phyloP scores from a whole-genome alignment of 805 yeast species.

The Candida koratica region DNA sequence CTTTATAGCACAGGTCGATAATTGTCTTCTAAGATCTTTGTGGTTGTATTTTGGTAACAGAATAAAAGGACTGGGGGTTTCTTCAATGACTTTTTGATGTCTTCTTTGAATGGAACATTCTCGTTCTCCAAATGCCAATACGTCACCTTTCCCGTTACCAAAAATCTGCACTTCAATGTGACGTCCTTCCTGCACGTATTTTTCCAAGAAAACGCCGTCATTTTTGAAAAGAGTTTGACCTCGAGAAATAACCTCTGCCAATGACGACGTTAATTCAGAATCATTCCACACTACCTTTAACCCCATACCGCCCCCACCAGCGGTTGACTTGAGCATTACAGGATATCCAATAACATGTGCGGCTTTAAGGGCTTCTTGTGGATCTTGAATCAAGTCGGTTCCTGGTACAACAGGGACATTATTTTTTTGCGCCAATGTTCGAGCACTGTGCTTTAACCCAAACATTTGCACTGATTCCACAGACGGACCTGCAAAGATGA shows the following conservation, averaged over 20 bases:
- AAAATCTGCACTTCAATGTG: constrained; percentile 96
- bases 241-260: constrained; percentile 86
- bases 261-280: constrained; percentile 74
- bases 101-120: constrained; percentile 97
- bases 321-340: constrained; percentile 93
- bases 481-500: constrained; percentile 93
- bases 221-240: constrained; percentile 92
- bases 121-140: constrained; percentile 93
- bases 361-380: constrained; percentile 67
- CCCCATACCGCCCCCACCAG: constrained; percentile 99
- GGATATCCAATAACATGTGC: constrained; percentile 80
- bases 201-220: constrained; percentile 91
- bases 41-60: constrained; percentile 37
- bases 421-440: constrained; percentile 85
- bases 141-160: constrained; percentile 92
- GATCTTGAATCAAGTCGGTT: constrained; percentile 68
- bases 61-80: constrained; percentile 93
- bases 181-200: constrained; percentile 90
- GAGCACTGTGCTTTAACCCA: constrained; percentile 94
- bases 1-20: constrained; percentile 81
- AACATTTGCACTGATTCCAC: constrained; percentile 86
- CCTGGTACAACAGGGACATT: constrained; percentile 96
- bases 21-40: constrained; percentile 60
- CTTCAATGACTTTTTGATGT: constrained; percentile 93
- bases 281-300: constrained; percentile 84